Evolutionary conservation across 208 protist species (phyloP).

Genomic region (Spongospora subterranea): DNA sequence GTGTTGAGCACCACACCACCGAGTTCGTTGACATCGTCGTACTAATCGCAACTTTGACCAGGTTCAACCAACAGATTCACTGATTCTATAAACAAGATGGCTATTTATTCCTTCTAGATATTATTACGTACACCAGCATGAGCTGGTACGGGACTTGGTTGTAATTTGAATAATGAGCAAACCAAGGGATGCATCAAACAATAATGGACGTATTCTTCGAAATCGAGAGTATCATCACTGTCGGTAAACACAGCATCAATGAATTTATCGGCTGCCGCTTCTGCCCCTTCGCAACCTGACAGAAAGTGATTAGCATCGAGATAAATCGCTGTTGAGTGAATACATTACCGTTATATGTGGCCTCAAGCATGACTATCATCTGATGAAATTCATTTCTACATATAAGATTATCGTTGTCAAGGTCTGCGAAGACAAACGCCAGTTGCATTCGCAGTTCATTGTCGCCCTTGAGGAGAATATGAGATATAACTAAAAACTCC

Average conservation of each 20-base stretch:
- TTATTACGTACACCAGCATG: not conserved
- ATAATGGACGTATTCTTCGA: constrained; percentile 10
- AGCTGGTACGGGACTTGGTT: not conserved
- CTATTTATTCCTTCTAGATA: not conserved
- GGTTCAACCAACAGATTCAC: not conserved
- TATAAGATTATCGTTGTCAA: not conserved
- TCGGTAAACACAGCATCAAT: constrained; percentile 11
- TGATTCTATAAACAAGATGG: not conserved
- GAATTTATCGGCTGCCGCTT: not conserved
- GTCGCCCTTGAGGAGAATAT: constrained; percentile 14
- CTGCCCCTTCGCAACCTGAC: constrained; percentile 3
- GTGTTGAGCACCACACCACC: not conserved
- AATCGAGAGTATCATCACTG: not conserved
- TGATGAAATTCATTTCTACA: not conserved
- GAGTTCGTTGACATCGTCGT: not conserved
- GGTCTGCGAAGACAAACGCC: not conserved
- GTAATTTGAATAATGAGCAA: constrained; percentile 5
- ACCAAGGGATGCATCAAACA: not conserved
- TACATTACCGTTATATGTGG: not conserved
- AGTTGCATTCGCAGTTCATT: constrained; percentile 2
- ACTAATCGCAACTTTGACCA: not conserved
- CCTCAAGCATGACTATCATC: not conserved
- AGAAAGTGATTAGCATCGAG: not conserved
- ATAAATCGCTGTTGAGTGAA: not conserved
- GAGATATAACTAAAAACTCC: constrained; percentile 18